Evolutionary conservation across 768 basidiomycete genomes (phyloP), one percentile per base, ranked within the genome.

Genomic region (Leccinum subgranulosum): DNA sequence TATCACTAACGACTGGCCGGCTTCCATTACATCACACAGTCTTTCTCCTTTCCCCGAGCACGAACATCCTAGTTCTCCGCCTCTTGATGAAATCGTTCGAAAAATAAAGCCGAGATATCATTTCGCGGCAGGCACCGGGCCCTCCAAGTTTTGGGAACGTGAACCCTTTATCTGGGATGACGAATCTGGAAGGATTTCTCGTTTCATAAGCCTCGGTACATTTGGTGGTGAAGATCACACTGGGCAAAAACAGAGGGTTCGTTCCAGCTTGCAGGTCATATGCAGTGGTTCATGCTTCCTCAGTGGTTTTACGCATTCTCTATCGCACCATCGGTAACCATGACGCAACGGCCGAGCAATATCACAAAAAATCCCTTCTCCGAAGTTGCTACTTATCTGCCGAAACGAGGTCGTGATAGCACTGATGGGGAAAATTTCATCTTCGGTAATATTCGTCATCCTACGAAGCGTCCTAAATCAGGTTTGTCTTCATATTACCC

Each of bases 291-390:
- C 41, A 61, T 60, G 52, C 36, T 47, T 55, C 9, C 4, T 17
- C 63, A 98, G 95, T 98, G 93, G 89, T 98, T 97, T 75, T 99
- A 99, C 74, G 97, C 97, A 2, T 98, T 98, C 73, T 86, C 84
- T 25, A 90, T 99, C 52, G 73, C 83, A 0, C 85, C 92, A 3
- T 77, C 79, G 46, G 70, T 75, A 23, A 64, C 76, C 5, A 63
- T 71, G 25, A 72, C 68, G 11, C 71, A 77, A 19, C 78, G 66
- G 5, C 89, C 90, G 15, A 66, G 79, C 1, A 91, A 92, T 65
- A 73, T 79, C 1, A 90, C 90, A 0, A 76, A 76, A 60, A 93
- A 92, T 69, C 90, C 90, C 1, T 91, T 89, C 67, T 71, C 75
- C 6, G 80, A 81, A 51, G 60, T 64, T 25, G 62, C 66, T 8